Evolutionary conservation across 2,329 filamentous ascomycete genomes (phyloP).

Genomic region (Pseudogymnoascus sp.): DNA sequence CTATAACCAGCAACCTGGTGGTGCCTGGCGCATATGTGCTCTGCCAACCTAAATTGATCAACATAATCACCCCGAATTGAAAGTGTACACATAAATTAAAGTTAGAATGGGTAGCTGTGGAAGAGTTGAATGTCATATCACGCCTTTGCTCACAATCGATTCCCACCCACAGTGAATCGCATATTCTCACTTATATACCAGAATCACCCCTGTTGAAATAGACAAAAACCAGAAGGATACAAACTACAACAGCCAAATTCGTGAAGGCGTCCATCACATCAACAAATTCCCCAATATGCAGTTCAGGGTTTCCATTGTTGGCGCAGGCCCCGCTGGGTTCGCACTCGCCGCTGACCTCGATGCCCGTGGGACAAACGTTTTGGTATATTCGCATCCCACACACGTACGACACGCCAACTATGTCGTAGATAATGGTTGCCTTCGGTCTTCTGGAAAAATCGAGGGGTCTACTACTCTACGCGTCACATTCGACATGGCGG

Average conservation of each 20-base stretch:
- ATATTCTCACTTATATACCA: not conserved
- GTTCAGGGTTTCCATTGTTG: slow-evolving; percentile 15
- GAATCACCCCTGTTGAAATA: not conserved
- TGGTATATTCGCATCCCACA: slow-evolving; percentile 21
- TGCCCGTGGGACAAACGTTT: slow-evolving; percentile 15
- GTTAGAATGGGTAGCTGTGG: not conserved
- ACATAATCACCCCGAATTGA: not conserved
- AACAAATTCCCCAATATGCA: not conserved
- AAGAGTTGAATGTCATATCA: not conserved
- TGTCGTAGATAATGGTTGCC: slow-evolving; percentile 5
- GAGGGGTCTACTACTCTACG: slow-evolving; percentile 12
- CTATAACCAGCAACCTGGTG: not conserved
- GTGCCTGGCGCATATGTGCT: not conserved
- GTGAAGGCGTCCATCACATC: not conserved
- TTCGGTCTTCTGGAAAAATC: slow-evolving; percentile 15
- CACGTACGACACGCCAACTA: slow-evolving; percentile 16
- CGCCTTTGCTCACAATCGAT: not conserved
- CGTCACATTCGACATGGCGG: slow-evolving; percentile 19
- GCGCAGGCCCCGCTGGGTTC: slow-evolving; percentile 14
- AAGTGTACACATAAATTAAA: not conserved
- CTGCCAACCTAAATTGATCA: not conserved
- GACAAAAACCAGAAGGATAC: not conserved
- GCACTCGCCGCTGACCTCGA: slow-evolving; percentile 11
- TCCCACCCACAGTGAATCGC: not conserved
- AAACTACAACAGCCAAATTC: not conserved